These are phyloP conservation scores for Dactylonectria macrodidyma DNA, from an alignment of 2,329 filamentous ascomycete species.

Conservation along the genomic window DNA sequence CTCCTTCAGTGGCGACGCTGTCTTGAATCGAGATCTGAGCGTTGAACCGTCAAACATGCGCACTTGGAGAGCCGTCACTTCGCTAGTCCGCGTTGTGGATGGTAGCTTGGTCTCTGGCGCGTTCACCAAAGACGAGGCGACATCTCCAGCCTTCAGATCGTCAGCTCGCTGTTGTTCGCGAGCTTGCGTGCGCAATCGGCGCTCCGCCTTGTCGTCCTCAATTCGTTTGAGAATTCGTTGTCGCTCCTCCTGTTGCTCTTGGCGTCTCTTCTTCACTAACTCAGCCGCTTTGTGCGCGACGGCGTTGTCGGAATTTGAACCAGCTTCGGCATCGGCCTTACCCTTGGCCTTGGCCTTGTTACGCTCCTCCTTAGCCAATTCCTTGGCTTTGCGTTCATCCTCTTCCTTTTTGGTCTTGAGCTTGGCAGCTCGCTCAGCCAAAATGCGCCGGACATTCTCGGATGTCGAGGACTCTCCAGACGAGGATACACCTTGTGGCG, in stretches of 20 bases:
- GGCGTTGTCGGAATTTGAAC: constrained; percentile 49
- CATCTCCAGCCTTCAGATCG: constrained; percentile 48
- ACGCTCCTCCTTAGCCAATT: constrained; percentile 66
- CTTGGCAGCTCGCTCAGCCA: constrained; percentile 66
- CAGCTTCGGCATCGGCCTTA: constrained; percentile 57
- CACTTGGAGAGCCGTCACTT: constrained; percentile 76
- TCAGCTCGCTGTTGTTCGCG: constrained; percentile 60
- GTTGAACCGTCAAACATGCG: constrained; percentile 88
- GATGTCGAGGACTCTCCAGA: constrained; percentile 46
- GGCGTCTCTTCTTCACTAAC: constrained; percentile 73
- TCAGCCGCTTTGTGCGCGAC: constrained; percentile 64
- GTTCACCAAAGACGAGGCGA: constrained; percentile 49
- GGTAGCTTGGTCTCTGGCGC: constrained; percentile 52
- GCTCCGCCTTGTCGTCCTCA: constrained; percentile 81
- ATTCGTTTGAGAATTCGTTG: constrained; percentile 81
- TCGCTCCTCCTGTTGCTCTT: constrained; percentile 77
- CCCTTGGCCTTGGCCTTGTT: constrained; percentile 64
- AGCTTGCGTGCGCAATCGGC: constrained; percentile 70
- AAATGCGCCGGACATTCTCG: constrained; percentile 55
- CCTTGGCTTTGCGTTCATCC: constrained; percentile 64
- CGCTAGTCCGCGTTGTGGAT: constrained; percentile 46
- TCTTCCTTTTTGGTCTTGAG: constrained; percentile 60
- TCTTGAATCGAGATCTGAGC: constrained; percentile 80
- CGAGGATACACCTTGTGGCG: constrained; percentile 38
- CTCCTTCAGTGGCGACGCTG: constrained; percentile 73